Evolutionary conservation across 2,329 filamentous ascomycete species (phyloP).

Genomic region (Pseudogymnoascus sp.): DNA sequence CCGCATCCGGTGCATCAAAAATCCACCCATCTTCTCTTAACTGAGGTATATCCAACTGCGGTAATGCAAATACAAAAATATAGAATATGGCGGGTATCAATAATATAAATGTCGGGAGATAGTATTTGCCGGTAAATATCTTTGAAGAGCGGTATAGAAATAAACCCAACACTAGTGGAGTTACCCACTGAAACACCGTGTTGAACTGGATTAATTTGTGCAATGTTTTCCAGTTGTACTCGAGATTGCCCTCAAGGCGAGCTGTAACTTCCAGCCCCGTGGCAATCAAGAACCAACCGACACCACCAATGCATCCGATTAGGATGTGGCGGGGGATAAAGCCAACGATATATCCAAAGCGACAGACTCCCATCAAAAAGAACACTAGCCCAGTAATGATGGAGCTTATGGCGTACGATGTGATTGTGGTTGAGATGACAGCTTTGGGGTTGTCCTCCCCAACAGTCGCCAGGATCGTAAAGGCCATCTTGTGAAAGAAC

Average conservation of each 20-base stretch:
- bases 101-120: conserved; percentile 82
- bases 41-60: conserved; percentile 55
- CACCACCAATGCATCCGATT: conserved; percentile 93
- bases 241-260: conserved; percentile 73
- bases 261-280: conserved; percentile 93
- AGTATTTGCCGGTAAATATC: conserved; percentile 70
- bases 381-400: conserved; percentile 87
- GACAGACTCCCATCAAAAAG: conserved; percentile 79
- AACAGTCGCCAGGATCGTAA: conserved; percentile 70
- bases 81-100: conserved; percentile 70
- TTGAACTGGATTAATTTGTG: conserved; percentile 63
- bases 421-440: conserved; percentile 88
- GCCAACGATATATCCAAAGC: conserved; percentile 83
- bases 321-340: conserved; percentile 96
- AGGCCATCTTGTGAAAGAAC: conserved; percentile 98
- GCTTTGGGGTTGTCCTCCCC: conserved; percentile 74
- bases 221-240: conserved; percentile 71
- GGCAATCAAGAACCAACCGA: conserved; percentile 86
- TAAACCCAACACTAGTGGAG: conserved; percentile 69
- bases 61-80: conserved; percentile 61
- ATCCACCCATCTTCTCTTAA: conserved; percentile 78
- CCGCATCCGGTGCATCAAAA: conserved; percentile 74
- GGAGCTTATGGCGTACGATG: conserved; percentile 82
- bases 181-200: conserved; percentile 73
- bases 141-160: conserved; percentile 68